Conservation (phyloP, 164 flowering plant genomes). For the grape (Vitis vinifera) region DNA sequence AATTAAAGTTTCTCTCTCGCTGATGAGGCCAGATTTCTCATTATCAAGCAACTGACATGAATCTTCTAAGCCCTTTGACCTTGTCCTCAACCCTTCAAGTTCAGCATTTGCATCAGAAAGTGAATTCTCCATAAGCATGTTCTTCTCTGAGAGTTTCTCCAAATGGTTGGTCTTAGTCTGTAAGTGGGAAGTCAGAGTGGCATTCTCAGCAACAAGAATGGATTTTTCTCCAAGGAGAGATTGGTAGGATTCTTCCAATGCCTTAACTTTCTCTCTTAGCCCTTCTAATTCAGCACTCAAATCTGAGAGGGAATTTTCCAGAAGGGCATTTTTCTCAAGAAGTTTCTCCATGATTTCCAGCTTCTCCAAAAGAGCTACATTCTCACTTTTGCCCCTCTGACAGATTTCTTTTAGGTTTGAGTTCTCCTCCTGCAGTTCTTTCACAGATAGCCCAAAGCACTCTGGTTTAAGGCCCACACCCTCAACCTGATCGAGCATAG, state of each 20-base stretch:
- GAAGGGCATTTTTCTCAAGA: constrained; percentile 47
- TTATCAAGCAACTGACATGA: constrained; percentile 37
- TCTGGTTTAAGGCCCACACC: constrained; percentile 43
- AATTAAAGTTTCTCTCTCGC: constrained; percentile 38
- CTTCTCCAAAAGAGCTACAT: constrained; percentile 46
- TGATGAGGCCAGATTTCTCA: constrained; percentile 47
- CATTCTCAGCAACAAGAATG: constrained; percentile 48
- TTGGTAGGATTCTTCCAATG: constrained; percentile 49
- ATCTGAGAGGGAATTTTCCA: constrained; percentile 58
- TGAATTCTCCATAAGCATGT: constrained; percentile 49
- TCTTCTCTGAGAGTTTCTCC: constrained; percentile 44
- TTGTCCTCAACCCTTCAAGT: constrained; percentile 43
- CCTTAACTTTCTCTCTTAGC: constrained; percentile 41
- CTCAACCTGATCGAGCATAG: constrained; percentile 42
- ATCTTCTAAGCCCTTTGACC: constrained; percentile 46
- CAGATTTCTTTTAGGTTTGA: constrained; percentile 30
- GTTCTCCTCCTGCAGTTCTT: constrained; percentile 50
- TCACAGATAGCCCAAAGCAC: constrained; percentile 45
- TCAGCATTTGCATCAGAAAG: constrained; percentile 51
- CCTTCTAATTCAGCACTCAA: constrained; percentile 57
- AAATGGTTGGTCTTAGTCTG: constrained; percentile 36
- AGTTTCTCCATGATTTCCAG: constrained; percentile 53
- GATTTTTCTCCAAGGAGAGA: constrained; percentile 49
- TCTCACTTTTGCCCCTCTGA: constrained; percentile 39
- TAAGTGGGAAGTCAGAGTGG: constrained; percentile 35